Evolutionary conservation across 208 protist species (phyloP).

Genomic region (Crithidia brevicula): DNA sequence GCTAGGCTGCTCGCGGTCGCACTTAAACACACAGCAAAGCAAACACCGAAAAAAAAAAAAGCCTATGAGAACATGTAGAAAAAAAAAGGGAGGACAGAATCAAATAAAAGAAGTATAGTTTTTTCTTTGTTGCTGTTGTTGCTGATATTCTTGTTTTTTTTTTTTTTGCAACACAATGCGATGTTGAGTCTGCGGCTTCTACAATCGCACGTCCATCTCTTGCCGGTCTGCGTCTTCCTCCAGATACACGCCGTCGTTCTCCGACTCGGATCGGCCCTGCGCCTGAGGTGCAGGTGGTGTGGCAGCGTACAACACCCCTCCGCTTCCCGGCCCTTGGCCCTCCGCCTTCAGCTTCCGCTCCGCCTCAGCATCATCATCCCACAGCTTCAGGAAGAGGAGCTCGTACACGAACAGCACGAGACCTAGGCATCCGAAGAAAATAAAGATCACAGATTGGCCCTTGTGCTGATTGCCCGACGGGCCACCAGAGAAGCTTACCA

Average conservation of each 20-base stretch:
- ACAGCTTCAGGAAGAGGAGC: conserved; percentile 26
- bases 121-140: too few species aligned
- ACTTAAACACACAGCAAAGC: background rate
- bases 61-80: background rate
- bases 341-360: background rate
- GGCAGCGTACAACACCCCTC: background rate
- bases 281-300: background rate
- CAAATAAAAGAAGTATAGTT: background rate
- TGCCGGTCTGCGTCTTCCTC: conserved; percentile 4
- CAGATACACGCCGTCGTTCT: background rate
- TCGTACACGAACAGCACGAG: conserved; percentile 23
- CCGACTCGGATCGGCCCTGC: background rate
- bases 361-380: conserved; percentile 8
- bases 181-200: background rate
- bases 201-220: conserved; percentile 9
- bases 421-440: conserved; percentile 20
- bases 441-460: conserved; percentile 24
- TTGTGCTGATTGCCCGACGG: conserved; percentile 20
- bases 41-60: background rate
- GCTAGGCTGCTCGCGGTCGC: too few species aligned
- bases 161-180: too few species aligned
- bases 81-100: background rate
- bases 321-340: too few species aligned
- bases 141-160: too few species aligned
- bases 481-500: conserved; percentile 16